phyloP scores from a whole-genome alignment of 75 land plant genomes.

The Isoetes taiwanensis region DNA sequence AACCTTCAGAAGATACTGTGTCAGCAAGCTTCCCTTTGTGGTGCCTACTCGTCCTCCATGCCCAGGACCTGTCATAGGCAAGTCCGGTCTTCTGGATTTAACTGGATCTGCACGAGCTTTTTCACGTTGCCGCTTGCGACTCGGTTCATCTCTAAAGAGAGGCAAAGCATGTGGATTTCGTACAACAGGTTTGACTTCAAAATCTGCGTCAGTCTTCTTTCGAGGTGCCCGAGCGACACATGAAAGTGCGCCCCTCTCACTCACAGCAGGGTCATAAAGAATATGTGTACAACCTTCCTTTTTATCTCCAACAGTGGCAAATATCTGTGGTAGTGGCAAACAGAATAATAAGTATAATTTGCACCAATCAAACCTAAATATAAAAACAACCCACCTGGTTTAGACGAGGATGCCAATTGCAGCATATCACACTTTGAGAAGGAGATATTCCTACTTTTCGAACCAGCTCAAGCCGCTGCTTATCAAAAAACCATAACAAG shows the following conservation, averaged over 20 bases:
- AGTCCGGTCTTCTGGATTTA: conserved; percentile 82
- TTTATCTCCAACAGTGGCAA: conserved; percentile 90
- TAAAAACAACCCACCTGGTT: conserved; percentile 55
- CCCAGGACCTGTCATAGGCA: conserved; percentile 92
- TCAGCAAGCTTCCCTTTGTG: conserved; percentile 83
- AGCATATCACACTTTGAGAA: conserved; percentile 70
- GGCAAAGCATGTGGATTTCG: conserved; percentile 98
- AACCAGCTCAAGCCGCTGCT: conserved; percentile 61
- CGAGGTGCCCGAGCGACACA: conserved; percentile 98
- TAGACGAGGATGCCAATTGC: conserved; percentile 83
- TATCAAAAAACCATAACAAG: conserved; percentile 61
- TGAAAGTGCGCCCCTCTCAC: conserved; percentile 93
- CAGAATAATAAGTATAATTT: background rate
- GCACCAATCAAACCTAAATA: background rate
- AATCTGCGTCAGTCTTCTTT: conserved; percentile 84
- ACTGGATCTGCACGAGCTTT: conserved; percentile 79
- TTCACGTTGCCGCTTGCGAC: conserved; percentile 86
- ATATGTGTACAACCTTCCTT: conserved; percentile 83
- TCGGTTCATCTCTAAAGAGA: conserved; percentile 84
- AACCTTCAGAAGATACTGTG: conserved; percentile 96
- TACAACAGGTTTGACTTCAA: conserved; percentile 74
- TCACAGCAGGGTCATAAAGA: conserved; percentile 77
- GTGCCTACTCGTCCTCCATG: conserved; percentile 92
- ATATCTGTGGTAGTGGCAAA: conserved; percentile 33
- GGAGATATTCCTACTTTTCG: conserved; percentile 84